Percentiles rank a stretch among this genome's conserved stretches.
Evolutionary conservation across 441 rosid species (phyloP).

Genomic region (Omphalea diandra): DNA sequence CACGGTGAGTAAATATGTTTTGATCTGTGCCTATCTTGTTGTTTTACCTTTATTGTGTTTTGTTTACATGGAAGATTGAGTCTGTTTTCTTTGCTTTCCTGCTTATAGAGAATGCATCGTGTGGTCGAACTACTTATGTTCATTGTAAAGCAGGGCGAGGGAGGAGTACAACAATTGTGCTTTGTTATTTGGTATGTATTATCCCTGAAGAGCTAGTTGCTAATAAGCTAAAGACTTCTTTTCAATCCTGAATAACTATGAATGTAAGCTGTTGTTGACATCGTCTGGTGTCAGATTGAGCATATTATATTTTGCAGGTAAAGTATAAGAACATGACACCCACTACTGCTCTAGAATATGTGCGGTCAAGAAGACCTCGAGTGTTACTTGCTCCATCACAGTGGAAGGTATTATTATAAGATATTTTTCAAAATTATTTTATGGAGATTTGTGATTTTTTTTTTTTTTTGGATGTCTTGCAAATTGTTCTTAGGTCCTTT

Average conservation of each 20-base stretch:
- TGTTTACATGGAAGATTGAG: neutral
- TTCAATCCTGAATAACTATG: neutral
- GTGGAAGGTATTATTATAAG: conserved; percentile 59
- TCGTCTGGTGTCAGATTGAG: conserved; percentile 6
- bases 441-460: neutral
- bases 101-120: conserved; percentile 51
- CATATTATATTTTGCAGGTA: conserved; percentile 40
- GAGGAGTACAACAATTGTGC: conserved; percentile 79
- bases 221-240: neutral
- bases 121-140: conserved; percentile 67
- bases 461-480: neutral
- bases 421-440: neutral
- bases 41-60: neutral
- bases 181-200: conserved; percentile 68
- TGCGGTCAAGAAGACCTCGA: conserved; percentile 73
- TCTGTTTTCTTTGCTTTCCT: neutral
- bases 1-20: conserved; percentile 43
- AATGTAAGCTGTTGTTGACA: neutral
- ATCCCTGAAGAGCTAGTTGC: neutral
- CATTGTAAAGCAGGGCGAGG: conserved; percentile 94
- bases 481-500: conserved; percentile 5
- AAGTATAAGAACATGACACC: conserved; percentile 75
- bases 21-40: neutral
- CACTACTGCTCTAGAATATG: conserved; percentile 60
- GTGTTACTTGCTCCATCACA: conserved; percentile 75